phyloP scores from a whole-genome alignment of 2,329 filamentous ascomycete species.

The Coniochaeta ligniaria region DNA sequence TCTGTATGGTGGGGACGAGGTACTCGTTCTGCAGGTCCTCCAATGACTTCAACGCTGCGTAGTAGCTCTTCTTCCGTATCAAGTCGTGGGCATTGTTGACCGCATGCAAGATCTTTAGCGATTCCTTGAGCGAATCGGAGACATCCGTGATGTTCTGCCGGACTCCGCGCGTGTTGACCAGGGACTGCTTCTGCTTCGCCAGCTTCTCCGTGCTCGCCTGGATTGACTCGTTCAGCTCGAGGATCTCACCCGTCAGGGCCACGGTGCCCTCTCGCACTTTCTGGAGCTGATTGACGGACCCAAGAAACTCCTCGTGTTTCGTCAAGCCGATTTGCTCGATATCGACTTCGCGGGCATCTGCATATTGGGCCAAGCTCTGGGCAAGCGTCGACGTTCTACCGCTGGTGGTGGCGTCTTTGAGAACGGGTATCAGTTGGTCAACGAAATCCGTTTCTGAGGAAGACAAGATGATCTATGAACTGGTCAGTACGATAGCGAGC shows the following conservation, averaged over 20 bases:
- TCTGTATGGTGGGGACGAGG: conserved; percentile 62
- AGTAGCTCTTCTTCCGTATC: conserved; percentile 88
- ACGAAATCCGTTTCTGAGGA: conserved; percentile 90
- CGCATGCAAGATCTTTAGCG: conserved; percentile 82
- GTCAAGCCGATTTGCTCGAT: conserved; percentile 93
- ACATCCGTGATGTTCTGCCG: conserved; percentile 95
- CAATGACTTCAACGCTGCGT: conserved; percentile 84
- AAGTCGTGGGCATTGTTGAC: conserved; percentile 94
- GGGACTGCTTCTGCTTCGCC: conserved; percentile 85
- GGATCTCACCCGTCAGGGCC: conserved; percentile 78
- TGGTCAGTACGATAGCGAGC: background rate
- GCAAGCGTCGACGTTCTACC: conserved; percentile 67
- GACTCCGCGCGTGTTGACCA: conserved; percentile 87
- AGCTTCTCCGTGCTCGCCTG: conserved; percentile 91
- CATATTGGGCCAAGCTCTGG: conserved; percentile 73
- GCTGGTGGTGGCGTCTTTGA: conserved; percentile 79
- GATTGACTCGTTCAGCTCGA: conserved; percentile 89
- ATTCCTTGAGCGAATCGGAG: conserved; percentile 80
- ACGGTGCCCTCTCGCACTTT: conserved; percentile 87
- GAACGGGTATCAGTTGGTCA: conserved; percentile 87
- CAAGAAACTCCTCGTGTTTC: conserved; percentile 94
- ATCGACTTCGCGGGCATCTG: conserved; percentile 78
- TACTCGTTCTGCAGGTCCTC: conserved; percentile 97
- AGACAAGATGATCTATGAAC: conserved; percentile 74
- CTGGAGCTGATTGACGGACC: conserved; percentile 90